phyloP scores from a whole-genome alignment of 208 protist genomes.

The Lotmaria passim region DNA sequence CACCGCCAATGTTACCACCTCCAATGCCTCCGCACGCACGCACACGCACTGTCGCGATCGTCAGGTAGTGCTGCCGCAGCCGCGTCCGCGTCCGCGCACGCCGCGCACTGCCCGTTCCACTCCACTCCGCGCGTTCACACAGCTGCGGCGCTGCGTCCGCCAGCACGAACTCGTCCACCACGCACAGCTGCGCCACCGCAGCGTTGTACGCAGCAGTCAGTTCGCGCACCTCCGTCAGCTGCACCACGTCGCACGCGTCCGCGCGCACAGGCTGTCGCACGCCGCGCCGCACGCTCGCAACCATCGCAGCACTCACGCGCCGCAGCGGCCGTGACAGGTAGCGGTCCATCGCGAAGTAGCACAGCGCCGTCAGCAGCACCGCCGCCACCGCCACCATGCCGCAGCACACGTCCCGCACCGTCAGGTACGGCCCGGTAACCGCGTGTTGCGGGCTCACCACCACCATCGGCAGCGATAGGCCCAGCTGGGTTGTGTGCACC shows the following conservation, averaged over 20 bases:
- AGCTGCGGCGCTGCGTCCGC: not conserved
- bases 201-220: conserved; percentile 27
- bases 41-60: conserved; percentile 13
- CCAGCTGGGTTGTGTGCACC: conserved; percentile 1
- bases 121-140: not conserved
- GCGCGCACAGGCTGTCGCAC: conserved; percentile 11
- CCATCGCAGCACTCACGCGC: conserved; percentile 8
- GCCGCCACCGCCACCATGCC: not conserved
- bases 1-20: too few species aligned
- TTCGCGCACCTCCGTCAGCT: conserved; percentile 13
- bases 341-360: conserved; percentile 8
- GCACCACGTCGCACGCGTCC: conserved; percentile 9
- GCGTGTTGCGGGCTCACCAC: conserved; percentile 4
- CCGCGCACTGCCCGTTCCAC: too few species aligned
- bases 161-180: conserved; percentile 33
- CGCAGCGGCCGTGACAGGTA: conserved; percentile 18
- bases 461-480: conserved; percentile 12
- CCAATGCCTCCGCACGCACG: too few species aligned
- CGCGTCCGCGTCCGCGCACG: not conserved
- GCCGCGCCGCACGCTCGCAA: conserved; percentile 7
- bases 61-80: conserved; percentile 15
- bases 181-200: conserved; percentile 24
- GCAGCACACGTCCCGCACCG: not conserved
- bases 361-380: conserved; percentile 1
- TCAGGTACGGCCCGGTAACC: not conserved